phyloP scores from a whole-genome alignment of 768 basidiomycete genomes.

The Tricholoma flavovirens region DNA sequence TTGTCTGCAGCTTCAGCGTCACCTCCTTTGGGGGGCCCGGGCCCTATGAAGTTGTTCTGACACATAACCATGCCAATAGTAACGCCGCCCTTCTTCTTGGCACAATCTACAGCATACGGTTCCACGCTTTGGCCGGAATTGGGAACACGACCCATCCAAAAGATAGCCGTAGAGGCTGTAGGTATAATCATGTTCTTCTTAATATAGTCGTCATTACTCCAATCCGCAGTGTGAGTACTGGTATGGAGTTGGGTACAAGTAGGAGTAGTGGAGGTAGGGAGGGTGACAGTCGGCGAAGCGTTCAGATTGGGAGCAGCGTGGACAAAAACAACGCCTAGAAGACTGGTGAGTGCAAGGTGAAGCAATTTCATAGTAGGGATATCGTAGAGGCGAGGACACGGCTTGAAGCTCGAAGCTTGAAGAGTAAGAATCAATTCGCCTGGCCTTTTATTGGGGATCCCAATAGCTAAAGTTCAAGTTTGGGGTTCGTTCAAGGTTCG shows the following conservation, averaged over 20 bases:
- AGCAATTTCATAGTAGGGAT: background rate
- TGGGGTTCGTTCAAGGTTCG: background rate
- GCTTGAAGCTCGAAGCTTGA: background rate
- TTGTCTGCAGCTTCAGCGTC: background rate
- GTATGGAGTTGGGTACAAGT: background rate
- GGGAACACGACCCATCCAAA: background rate
- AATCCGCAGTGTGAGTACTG: background rate
- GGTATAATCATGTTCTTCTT: background rate
- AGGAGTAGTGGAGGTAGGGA: background rate
- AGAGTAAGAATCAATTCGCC: background rate
- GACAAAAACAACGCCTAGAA: background rate
- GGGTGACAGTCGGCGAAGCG: background rate
- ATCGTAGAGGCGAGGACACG: background rate
- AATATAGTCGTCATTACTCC: background rate
- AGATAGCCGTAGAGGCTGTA: background rate
- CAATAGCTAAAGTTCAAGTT: background rate
- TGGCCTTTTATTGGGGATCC: background rate
- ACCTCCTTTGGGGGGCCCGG: background rate
- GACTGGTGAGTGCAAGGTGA: background rate
- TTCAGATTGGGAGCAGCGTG: background rate
- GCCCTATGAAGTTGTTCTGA: background rate
- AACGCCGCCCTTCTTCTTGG: background rate
- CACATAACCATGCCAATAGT: slow-evolving; percentile 1
- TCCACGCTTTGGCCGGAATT: background rate
- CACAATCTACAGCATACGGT: background rate